Evolutionary conservation across 78 protist genomes (phyloP), one percentile per base, ranked within the genome.

Genomic region (Protostelium mycophagum): DNA sequence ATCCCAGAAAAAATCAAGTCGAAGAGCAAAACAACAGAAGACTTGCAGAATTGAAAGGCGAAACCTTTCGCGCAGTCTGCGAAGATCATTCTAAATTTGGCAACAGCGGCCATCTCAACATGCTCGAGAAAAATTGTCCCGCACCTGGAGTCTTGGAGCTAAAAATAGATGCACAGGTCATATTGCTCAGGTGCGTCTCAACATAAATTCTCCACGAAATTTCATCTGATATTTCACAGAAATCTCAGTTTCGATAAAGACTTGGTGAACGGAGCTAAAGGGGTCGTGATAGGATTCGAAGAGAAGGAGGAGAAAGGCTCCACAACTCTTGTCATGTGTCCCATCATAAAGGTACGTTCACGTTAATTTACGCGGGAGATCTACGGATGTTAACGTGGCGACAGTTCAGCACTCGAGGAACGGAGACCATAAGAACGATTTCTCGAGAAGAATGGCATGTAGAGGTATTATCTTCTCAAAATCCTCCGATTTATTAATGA

Each of bases 241-340:
- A 91, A 91, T 38, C 35, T 91, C 34, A 87, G 88, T 37, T 51
- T 51, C 16, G 93, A 86, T 0, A 0, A 23, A 28, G 94, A 84
- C 35, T 93, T 95, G 10, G 97, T 95, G 89, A 95, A 95, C 85
- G 97, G 97, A 28, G 34, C 93, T 16, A 51, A 92, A 9, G 97
- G 97, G 9, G 94, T 93, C 28, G 95, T 93, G 9, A 10, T 90
- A 38, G 95, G 88, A 0, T 95, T 73, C 63, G 83, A 85, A 23
- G 92, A 84, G 38, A 29, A 51, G 73, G 73, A 51, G 16, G 73
- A 51, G 73, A 51, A 51, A 16, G 73, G 73, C 5, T 51, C 73
- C 73, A 25, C 73, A 16, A 16, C 5, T 5, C 5, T 51, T 5
- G 16, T 51, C 73, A 5, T 51, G 73, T 51, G 73, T 16, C 73